These are phyloP conservation scores for Amanita pallidorosea DNA, from an alignment of 768 basidiomycete genomes.

Conservation along the genomic window DNA sequence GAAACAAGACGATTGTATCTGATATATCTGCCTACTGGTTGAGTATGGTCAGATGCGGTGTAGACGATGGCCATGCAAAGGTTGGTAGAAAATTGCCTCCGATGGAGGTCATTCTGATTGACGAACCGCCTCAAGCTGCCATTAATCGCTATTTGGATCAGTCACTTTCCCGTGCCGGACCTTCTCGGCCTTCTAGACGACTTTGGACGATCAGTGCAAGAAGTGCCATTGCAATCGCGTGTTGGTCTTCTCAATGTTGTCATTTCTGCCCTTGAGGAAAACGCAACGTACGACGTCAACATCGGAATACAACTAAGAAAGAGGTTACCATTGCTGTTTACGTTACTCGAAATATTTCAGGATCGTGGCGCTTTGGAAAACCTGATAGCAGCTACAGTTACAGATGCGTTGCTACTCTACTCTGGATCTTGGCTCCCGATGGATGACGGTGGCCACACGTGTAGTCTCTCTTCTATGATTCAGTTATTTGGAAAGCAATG, in stretches of 20 bases:
- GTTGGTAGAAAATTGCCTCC: not conserved
- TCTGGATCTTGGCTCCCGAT: not conserved
- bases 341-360: conserved; percentile 22
- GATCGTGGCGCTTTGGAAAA: conserved; percentile 31
- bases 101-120: not conserved
- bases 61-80: conserved; percentile 4
- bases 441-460: conserved; percentile 7
- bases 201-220: conserved; percentile 12
- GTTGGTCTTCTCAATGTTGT: conserved; percentile 23
- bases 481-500: conserved; percentile 20
- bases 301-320: conserved; percentile 15
- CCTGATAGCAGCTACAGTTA: conserved; percentile 32
- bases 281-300: not conserved
- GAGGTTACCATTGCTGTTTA: conserved; percentile 27
- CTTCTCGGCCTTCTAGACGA: conserved; percentile 35
- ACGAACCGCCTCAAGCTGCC: conserved; percentile 12
- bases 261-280: conserved; percentile 20
- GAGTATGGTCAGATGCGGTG: conserved; percentile 10
- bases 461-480: conserved; percentile 10
- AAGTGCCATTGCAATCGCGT: conserved; percentile 3
- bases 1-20: conserved; percentile 29
- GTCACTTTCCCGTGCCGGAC: conserved; percentile 33
- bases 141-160: conserved; percentile 39
- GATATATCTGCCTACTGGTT: conserved; percentile 36
- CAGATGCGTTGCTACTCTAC: conserved; percentile 25